Evolutionary conservation across 2,329 filamentous ascomycete species (phyloP).

Genomic region (Venturia oleaginea): DNA sequence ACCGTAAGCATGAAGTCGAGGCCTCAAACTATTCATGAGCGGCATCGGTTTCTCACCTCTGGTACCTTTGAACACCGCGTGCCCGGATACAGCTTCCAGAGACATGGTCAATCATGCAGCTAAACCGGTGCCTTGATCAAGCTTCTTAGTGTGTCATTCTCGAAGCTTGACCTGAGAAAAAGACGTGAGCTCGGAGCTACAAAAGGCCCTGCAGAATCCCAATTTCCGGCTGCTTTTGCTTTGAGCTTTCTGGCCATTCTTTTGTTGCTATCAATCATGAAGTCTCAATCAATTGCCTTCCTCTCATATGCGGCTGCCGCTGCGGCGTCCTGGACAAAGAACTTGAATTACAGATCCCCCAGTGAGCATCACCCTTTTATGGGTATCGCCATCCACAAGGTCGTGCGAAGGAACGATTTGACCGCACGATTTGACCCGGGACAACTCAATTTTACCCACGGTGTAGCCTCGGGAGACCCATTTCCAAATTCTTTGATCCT

Average conservation of each 20-base stretch:
- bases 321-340: constrained; percentile 30
- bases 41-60: background rate
- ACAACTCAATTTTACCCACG: constrained; percentile 55
- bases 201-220: background rate
- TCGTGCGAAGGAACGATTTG: constrained; percentile 47
- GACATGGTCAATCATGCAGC: constrained; percentile 1
- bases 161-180: background rate
- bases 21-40: background rate
- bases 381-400: constrained; percentile 54
- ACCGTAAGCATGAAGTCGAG: background rate
- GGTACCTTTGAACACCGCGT: background rate
- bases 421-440: constrained; percentile 35
- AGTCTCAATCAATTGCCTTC: background rate
- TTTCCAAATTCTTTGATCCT: constrained; percentile 35
- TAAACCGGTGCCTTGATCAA: background rate
- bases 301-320: background rate
- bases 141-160: background rate
- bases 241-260: background rate
- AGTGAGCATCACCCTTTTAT: constrained; percentile 55
- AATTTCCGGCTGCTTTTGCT: background rate
- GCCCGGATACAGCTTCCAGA: constrained; percentile 4
- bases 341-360: constrained; percentile 60
- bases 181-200: background rate
- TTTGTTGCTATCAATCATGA: background rate
- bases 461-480: constrained; percentile 39